These are phyloP conservation scores for Ballota nigra DNA, from an alignment of 257 asterid genomes.

Conservation along the genomic window DNA sequence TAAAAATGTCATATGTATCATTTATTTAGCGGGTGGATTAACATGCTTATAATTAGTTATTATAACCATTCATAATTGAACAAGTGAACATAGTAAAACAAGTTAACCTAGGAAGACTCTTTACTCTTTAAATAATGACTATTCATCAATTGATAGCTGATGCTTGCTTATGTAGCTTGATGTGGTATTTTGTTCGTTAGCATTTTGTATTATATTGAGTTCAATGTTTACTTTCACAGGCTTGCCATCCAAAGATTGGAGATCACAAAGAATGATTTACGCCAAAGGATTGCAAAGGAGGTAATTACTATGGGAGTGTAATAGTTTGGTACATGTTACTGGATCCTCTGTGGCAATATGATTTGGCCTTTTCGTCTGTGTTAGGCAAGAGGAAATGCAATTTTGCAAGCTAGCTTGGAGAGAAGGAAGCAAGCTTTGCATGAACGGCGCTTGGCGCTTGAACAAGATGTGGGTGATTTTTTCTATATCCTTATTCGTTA, in stretches of 20 bases:
- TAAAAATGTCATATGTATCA: neutral
- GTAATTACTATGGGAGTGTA: slow-evolving; percentile 32
- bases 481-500: neutral
- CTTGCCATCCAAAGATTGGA: slow-evolving; percentile 93
- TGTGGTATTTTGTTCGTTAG: neutral
- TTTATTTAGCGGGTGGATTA: neutral
- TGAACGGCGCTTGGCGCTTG: slow-evolving; percentile 93
- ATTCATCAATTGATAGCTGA: slow-evolving; percentile 12
- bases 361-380: slow-evolving; percentile 20
- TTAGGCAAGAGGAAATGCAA: slow-evolving; percentile 96
- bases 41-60: neutral
- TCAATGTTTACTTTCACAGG: slow-evolving; percentile 42
- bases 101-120: neutral
- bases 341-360: slow-evolving; percentile 17
- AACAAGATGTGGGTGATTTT: slow-evolving; percentile 75
- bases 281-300: slow-evolving; percentile 92
- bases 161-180: slow-evolving; percentile 7
- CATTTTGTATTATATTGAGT: slow-evolving; percentile 20
- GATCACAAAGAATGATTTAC: slow-evolving; percentile 83
- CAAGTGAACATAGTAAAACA: neutral
- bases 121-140: neutral
- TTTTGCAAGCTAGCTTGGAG: slow-evolving; percentile 96
- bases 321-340: slow-evolving; percentile 5
- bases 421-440: slow-evolving; percentile 96
- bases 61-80: neutral